Conservation (phyloP, 1,139 yeast species). For the Eremothecium gossypii region DNA sequence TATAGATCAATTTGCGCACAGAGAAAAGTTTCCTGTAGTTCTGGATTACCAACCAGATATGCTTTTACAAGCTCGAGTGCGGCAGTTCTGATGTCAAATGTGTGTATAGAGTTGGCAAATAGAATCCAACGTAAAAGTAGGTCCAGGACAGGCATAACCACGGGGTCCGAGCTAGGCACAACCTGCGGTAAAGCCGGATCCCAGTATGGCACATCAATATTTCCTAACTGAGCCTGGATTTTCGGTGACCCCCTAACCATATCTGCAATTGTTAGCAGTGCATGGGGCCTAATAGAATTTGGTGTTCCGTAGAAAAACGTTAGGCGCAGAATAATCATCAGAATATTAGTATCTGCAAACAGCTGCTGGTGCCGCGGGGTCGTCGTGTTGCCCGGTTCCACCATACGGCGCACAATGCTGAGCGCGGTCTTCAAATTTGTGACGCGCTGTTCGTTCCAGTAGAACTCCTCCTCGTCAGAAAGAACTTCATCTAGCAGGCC, state of each 20-base stretch:
- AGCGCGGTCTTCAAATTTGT: slow-evolving; percentile 57
- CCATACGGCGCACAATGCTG: slow-evolving; percentile 67
- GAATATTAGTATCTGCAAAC: slow-evolving; percentile 53
- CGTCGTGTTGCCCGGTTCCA: slow-evolving; percentile 64
- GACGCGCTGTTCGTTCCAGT: slow-evolving; percentile 67
- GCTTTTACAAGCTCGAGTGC: slow-evolving; percentile 59
- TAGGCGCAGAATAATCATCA: slow-evolving; percentile 55
- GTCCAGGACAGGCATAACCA: slow-evolving; percentile 50
- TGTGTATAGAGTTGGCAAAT: slow-evolving; percentile 68
- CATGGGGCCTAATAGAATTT: slow-evolving; percentile 50
- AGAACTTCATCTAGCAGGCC: slow-evolving; percentile 54
- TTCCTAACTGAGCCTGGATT: slow-evolving; percentile 61
- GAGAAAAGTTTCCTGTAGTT: slow-evolving; percentile 53
- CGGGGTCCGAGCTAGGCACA: slow-evolving; percentile 17
- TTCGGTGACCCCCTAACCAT: slow-evolving; percentile 55
- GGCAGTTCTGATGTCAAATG: slow-evolving; percentile 71
- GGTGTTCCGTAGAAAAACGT: slow-evolving; percentile 62
- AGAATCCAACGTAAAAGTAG: slow-evolving; percentile 80
- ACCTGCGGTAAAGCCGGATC: slow-evolving; percentile 54
- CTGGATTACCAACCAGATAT: slow-evolving; percentile 55
- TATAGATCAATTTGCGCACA: slow-evolving; percentile 51
- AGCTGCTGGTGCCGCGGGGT: slow-evolving; percentile 53
- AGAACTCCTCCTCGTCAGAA: slow-evolving; percentile 37
- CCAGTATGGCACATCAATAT: slow-evolving; percentile 83
- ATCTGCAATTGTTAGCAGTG: slow-evolving; percentile 70